Percentiles rank a stretch among this genome's conserved stretches.
Conservation (phyloP, 495 filamentous ascomycete species). For the Podospora pseudopauciseta region DNA sequence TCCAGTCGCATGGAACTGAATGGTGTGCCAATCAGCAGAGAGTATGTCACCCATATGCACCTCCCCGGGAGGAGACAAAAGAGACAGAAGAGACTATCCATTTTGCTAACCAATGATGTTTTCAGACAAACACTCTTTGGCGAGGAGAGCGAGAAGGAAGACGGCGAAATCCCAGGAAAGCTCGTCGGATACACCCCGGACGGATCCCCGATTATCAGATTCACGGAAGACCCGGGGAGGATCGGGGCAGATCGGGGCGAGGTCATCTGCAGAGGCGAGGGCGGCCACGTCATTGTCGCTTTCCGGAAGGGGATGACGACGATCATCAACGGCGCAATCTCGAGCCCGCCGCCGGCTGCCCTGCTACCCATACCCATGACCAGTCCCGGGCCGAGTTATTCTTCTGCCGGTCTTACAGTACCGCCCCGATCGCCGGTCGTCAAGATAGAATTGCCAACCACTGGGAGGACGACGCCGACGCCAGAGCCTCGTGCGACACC, state of each 20-base stretch:
- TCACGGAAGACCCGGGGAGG: slow-evolving; percentile 25
- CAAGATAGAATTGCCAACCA: slow-evolving; percentile 5
- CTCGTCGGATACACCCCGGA: slow-evolving; percentile 37
- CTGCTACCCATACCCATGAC: not conserved
- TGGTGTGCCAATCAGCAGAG: slow-evolving; percentile 30
- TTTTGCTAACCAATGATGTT: slow-evolving; percentile 8
- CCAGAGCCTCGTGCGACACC: not conserved
- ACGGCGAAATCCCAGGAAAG: slow-evolving; percentile 23
- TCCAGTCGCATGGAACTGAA: slow-evolving; percentile 15
- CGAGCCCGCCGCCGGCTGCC: not conserved
- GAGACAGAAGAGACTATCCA: not conserved
- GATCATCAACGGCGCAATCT: slow-evolving; percentile 9
- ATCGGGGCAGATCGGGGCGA: slow-evolving; percentile 22
- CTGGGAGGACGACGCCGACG: not conserved
- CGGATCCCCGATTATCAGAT: slow-evolving; percentile 28
- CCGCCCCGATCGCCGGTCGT: slow-evolving; percentile 5
- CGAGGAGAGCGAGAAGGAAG: slow-evolving; percentile 29
- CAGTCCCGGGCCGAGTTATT: not conserved
- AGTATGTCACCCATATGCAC: slow-evolving; percentile 21
- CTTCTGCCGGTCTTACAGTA: not conserved
- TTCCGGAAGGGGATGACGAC: slow-evolving; percentile 27
- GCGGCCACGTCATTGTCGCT: slow-evolving; percentile 28
- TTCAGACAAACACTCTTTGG: slow-evolving; percentile 27
- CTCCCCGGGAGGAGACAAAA: not conserved
- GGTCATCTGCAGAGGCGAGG: slow-evolving; percentile 21